Base-by-base conservation (phyloP, 805 yeast genomes). In the Lachancea lanzarotensis region DNA sequence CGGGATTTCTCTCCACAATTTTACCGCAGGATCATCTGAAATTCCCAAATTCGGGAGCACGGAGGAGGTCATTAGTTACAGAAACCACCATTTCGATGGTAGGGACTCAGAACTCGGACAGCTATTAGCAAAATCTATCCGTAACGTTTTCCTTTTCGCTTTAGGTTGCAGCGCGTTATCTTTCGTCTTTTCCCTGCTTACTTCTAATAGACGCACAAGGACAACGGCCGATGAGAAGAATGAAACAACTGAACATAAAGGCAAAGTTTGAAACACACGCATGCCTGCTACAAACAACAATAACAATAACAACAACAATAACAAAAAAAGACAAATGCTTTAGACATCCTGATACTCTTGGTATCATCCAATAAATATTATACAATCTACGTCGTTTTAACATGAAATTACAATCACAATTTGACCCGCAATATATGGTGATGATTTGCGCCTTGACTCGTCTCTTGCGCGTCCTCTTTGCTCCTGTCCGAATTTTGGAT, bases 71-170 rank as follows among this genome's bases (percentile, higher is more conserved):
- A 46, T 59, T 16, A 34, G 38, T 4, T 53, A 49, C 44, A 51
- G 61, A 35, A 44, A 41, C 5, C 26, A 39, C 4, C 44, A 54
- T 25, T 52, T 45, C 33, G 61, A 57, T 32, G 56, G 60, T 3
- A 10, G 47, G 9, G 39, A 46, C 26, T 48, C 60, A 1, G 35
- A 30, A 29, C 29, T 48, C 6, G 49, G 45, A 9, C 16, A 19
- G 25, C 19, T 42, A 3, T n/a, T 50, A 10, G 43, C 42, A 22
- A 16, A 31, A 11, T 31, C 47, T 18, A 42, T 46, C 25, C 49
- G 46, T 16, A 43, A 53, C 38, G 61, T 56, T 13, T 59, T 52
- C 40, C 56, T 26, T 17, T 15, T 27, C 29, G 31, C 41, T 10
- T 34, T 43, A 33, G 45, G 37, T 5, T 43, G 41, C 32, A 32